Evolutionary conservation across 1,284 basidiomycete genomes (phyloP), one percentile per base, ranked within the genome.

Genomic region (Malassezia brasiliensis): DNA sequence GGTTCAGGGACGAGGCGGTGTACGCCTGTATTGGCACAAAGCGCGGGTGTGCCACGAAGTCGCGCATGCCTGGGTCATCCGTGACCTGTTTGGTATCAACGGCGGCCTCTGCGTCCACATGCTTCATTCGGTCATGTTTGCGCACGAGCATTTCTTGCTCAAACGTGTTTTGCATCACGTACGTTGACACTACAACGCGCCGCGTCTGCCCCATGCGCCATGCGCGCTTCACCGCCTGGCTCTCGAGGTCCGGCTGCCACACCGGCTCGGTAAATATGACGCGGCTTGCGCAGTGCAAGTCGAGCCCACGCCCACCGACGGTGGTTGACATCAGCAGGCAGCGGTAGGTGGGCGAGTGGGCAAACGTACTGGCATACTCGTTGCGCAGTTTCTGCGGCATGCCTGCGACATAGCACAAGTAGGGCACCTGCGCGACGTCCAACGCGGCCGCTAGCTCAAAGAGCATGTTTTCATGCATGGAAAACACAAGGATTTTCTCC

Each of bases 181-280:
- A 57, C 12, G 56, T 59, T 3, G 52, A 47, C 5, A 59, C 56
- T 6, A 35, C 14, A 3, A 62, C 60, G 5, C 28, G 31, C 17
- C 37, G 36, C 19, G 35, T 59, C 47, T 62, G 60, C 5, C 60
- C 60, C 34, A 53, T 47, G 15, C 60, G 52, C 60, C 60, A 62
- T 15, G 60, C 50, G 20, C 52, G 55, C 37, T 59, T 62, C 15
- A 62, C 25, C 14, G 46, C 57, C 40, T 59, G 60, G 19, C 52
- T 50, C 28, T 59, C 57, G 9, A 59, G 15, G 11, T 62, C 60
- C 11, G 25, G 28, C 19, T 57, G 55, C 50, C 55, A 52, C 9
- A 61, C 37, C 1, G 60, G 60, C 36, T 62, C 57, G 2, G 53
- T 37, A 20, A 56, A 53, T 20, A 62, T 49, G 10, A 56, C 40